Percentiles rank a stretch among this genome's conserved stretches.
Evolutionary conservation across 805 yeast species (phyloP).

Genomic region (Nakazawaea laoshanensis): DNA sequence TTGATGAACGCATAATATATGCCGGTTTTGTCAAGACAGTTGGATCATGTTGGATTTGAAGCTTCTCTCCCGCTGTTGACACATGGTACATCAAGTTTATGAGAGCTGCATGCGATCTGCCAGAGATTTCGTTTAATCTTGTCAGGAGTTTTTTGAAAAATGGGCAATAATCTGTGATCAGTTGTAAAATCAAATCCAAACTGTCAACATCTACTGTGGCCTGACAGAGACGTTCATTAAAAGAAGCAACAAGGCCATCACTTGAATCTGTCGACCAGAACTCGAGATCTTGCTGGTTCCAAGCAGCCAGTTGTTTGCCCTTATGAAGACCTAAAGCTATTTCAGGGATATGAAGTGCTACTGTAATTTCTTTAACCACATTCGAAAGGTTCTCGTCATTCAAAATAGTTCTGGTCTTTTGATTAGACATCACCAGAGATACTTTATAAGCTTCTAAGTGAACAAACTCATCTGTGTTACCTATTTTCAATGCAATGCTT

Average conservation of each 20-base stretch:
- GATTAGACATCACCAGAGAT: constrained; percentile 16
- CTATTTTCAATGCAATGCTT: constrained; percentile 27
- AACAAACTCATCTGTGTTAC: constrained; percentile 17
- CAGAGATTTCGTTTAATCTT: constrained; percentile 1
- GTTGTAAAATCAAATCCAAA: constrained; percentile 15
- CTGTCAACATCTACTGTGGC: constrained; percentile 11
- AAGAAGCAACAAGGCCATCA: constrained; percentile 11
- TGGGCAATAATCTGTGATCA: too few species aligned
- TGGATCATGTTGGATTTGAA: constrained; percentile 71
- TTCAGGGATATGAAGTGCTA: constrained; percentile 22
- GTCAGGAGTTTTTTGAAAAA: not conserved
- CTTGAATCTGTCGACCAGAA: constrained; percentile 23
- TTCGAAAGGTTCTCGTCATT: constrained; percentile 1
- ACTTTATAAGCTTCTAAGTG: constrained; percentile 11
- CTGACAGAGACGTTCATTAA: constrained; percentile 9
- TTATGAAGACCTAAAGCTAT: constrained; percentile 8
- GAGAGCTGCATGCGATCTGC: constrained; percentile 11
- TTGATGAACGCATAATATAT: constrained; percentile 61
- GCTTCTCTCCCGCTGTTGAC: constrained; percentile 27
- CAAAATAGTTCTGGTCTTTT: constrained; percentile 25
- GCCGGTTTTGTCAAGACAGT: constrained; percentile 87
- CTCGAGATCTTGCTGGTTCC: too few species aligned
- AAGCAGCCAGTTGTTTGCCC: too few species aligned
- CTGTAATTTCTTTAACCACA: constrained; percentile 12
- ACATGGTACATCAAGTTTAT: constrained; percentile 33